Percentiles rank a stretch among this genome's conserved stretches.
Conservation (phyloP, 305 asterid genomes). For the Rubia tinctorum region DNA sequence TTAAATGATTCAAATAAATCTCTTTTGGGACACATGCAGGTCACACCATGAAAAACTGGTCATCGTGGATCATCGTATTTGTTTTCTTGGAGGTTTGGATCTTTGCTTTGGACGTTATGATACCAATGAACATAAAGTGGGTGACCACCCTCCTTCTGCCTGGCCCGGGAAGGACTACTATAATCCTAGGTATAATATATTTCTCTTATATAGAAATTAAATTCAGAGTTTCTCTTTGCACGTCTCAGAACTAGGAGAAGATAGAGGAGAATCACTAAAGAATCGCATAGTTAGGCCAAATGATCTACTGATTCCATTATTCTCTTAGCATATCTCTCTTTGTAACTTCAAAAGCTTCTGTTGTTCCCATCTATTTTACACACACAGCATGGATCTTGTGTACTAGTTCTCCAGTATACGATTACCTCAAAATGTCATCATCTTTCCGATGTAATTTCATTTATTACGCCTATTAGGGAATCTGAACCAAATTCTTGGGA, state of each 20-base stretch:
- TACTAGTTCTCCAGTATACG: background rate
- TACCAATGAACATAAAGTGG: conserved; percentile 70
- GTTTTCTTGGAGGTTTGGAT: conserved; percentile 92
- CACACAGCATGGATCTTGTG: background rate
- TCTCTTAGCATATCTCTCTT: no score
- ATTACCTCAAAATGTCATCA: background rate
- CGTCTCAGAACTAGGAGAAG: background rate
- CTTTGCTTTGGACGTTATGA: conserved; percentile 96
- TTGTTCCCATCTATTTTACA: background rate
- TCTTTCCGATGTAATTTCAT: conserved; percentile 1
- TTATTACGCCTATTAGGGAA: conserved; percentile 49
- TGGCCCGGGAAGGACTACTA: conserved; percentile 99
- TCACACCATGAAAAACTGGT: conserved; percentile 99
- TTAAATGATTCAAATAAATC: background rate
- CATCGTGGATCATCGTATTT: conserved; percentile 71
- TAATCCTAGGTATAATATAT: conserved; percentile 71
- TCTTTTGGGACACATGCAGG: conserved; percentile 45
- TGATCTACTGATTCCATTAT: background rate
- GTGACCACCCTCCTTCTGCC: conserved; percentile 58
- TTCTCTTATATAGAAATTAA: background rate
- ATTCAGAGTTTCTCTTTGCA: background rate
- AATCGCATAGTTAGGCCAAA: background rate
- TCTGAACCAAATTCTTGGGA: conserved; percentile 99
- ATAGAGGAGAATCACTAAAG: background rate
- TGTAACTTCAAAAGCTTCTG: background rate